phyloP scores from a whole-genome alignment of 2,329 filamentous ascomycete genomes.

The Neophaeococcomyces aloes region DNA sequence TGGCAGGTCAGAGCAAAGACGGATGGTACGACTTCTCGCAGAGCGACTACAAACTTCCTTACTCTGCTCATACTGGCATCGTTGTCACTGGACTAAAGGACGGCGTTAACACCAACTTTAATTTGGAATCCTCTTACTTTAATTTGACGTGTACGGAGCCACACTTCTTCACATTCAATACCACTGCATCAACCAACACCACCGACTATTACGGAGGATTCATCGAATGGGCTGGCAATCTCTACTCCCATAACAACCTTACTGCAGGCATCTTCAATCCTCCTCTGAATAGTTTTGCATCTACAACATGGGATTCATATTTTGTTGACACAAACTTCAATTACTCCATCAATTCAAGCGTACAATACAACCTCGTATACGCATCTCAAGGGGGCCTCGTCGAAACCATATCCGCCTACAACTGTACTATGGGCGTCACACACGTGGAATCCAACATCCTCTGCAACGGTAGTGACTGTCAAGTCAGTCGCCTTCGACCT shows the following conservation, averaged over 20 bases:
- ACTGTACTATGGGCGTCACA: constrained; percentile 3
- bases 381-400: background rate
- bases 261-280: background rate
- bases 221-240: background rate
- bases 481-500: constrained; percentile 3
- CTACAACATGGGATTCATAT: background rate
- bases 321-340: constrained; percentile 8
- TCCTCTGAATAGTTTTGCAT: background rate
- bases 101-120: constrained; percentile 14
- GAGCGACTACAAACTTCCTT: constrained; percentile 10
- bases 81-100: constrained; percentile 12
- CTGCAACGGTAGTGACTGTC: constrained; percentile 1
- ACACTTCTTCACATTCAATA: background rate
- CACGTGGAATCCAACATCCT: constrained; percentile 6
- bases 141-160: constrained; percentile 15
- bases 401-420: constrained; percentile 4
- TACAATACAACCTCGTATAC: constrained; percentile 5
- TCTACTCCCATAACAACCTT: background rate
- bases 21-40: constrained; percentile 13
- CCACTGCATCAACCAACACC: background rate
- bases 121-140: constrained; percentile 17
- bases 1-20: constrained; percentile 5
- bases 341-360: background rate
- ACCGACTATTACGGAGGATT: constrained; percentile 1
- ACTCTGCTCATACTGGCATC: constrained; percentile 15